phyloP scores from a whole-genome alignment of 2,329 filamentous ascomycete species.

The Monosporascus ibericus region DNA sequence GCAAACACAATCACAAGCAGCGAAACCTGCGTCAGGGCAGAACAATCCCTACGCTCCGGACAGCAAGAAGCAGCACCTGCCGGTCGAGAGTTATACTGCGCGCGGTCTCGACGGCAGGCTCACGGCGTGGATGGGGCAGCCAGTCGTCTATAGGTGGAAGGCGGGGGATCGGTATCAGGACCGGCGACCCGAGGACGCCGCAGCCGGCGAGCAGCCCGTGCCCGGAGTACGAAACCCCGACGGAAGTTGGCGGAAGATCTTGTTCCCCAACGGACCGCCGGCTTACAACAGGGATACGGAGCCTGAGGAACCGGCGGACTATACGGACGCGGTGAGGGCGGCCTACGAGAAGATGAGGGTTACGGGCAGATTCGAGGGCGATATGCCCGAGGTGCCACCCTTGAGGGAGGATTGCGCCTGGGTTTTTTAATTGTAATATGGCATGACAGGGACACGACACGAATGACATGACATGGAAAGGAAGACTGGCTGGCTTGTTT shows the following conservation, averaged over 20 bases:
- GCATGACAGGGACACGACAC: background rate
- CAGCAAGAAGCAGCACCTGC: constrained; percentile 39
- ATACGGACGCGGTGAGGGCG: constrained; percentile 53
- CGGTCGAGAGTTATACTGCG: constrained; percentile 36
- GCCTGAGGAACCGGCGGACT: constrained; percentile 40
- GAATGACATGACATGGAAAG: constrained; percentile 3
- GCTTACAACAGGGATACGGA: constrained; percentile 58
- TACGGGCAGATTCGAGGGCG: constrained; percentile 62
- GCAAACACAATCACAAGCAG: constrained; percentile 8
- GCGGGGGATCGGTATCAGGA: constrained; percentile 18
- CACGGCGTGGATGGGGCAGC: constrained; percentile 56
- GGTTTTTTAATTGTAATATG: constrained; percentile 52
- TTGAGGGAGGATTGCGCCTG: constrained; percentile 69
- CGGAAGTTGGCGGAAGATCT: constrained; percentile 58
- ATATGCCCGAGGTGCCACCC: constrained; percentile 74
- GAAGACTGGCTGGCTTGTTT: background rate
- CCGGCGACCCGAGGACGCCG: constrained; percentile 3
- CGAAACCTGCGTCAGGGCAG: constrained; percentile 5
- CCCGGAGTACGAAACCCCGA: constrained; percentile 47
- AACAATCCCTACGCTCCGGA: constrained; percentile 37
- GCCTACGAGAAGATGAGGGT: constrained; percentile 60
- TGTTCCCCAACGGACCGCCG: constrained; percentile 68
- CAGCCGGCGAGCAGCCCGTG: constrained; percentile 12
- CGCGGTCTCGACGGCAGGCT: constrained; percentile 40
- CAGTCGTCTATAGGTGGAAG: constrained; percentile 50